Conservation (phyloP, 164 flowering plant species). For the Vitis cinerea region DNA sequence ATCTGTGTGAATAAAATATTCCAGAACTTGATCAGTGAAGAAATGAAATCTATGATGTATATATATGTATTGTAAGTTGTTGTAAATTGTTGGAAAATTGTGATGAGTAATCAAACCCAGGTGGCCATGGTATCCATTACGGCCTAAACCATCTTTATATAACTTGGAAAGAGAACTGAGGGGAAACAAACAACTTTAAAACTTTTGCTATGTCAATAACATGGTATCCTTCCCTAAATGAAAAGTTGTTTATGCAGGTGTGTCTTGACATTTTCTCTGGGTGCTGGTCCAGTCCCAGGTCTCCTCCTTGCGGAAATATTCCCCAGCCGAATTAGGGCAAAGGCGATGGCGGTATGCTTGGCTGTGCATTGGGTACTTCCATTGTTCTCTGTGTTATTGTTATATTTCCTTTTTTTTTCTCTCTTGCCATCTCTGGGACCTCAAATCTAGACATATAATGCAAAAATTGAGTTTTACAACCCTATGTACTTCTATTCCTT, state of each 20-base stretch:
- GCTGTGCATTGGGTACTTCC: constrained; percentile 82
- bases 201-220: neutral
- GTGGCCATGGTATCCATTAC: neutral
- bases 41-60: neutral
- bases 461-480: too few relatives aligned
- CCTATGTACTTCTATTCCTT: too few relatives aligned
- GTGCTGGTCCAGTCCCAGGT: constrained; percentile 59
- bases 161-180: neutral
- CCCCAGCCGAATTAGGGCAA: constrained; percentile 82
- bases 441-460: neutral
- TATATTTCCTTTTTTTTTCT: neutral
- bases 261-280: constrained; percentile 38
- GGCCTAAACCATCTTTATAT: neutral
- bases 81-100: neutral
- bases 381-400: constrained; percentile 2
- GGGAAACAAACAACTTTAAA: neutral
- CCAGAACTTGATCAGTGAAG: neutral
- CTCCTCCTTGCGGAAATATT: constrained; percentile 77
- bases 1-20: neutral
- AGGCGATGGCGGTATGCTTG: constrained; percentile 91
- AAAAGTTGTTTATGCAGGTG: constrained; percentile 25
- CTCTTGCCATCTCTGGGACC: neutral
- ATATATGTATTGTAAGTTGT: neutral
- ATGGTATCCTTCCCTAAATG: neutral
- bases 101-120: neutral